Conservation (phyloP, 108 stramenopile genomes). For the Schizochytrium sp. region DNA sequence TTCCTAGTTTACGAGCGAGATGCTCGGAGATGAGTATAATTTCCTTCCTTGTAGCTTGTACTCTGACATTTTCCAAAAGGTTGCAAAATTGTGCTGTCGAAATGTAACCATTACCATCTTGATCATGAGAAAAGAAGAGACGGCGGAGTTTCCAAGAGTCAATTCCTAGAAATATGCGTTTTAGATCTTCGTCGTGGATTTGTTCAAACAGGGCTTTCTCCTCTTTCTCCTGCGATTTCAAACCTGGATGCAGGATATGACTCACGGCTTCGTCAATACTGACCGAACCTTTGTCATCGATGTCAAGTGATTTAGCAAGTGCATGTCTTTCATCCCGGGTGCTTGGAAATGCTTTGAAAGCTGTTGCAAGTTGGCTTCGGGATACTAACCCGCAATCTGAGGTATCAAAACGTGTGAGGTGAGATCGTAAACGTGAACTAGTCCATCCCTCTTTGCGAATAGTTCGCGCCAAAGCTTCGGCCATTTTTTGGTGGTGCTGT, state of each 20-base stretch:
- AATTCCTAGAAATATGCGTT: background rate
- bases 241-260: background rate
- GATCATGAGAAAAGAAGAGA: conserved; percentile 46
- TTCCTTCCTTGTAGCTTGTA: conserved; percentile 17
- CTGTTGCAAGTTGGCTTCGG: background rate
- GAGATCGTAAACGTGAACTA: background rate
- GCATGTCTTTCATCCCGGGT: background rate
- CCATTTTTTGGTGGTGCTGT: background rate
- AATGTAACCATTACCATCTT: conserved; percentile 26
- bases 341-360: conserved; percentile 15
- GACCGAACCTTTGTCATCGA: background rate
- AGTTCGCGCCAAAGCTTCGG: background rate
- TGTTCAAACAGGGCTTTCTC: background rate
- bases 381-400: background rate
- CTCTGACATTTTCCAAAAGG: background rate
- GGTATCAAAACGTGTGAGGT: background rate
- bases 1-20: background rate
- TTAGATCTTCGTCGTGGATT: background rate
- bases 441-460: conserved; percentile 1
- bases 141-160: conserved; percentile 42
- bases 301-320: background rate
- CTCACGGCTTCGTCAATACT: background rate
- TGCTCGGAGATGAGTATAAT: background rate
- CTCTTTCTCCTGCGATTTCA: background rate
- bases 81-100: conserved; percentile 48